These are phyloP conservation scores for Kodamaea jinghongensis DNA, from an alignment of 805 yeast species.

Conservation along the genomic window DNA sequence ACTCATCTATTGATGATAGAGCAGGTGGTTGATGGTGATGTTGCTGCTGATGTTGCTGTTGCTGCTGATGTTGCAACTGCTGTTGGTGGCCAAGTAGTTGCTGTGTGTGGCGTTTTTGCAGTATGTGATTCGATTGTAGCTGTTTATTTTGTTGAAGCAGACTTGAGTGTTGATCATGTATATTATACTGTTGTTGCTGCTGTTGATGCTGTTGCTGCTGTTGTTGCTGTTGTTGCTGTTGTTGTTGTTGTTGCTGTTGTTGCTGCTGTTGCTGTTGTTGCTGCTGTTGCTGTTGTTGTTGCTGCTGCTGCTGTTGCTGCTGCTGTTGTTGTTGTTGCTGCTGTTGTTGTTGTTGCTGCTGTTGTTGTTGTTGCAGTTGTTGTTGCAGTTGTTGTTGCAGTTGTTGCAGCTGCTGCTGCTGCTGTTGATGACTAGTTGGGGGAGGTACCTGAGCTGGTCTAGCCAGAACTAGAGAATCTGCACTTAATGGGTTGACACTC, in stretches of 20 bases:
- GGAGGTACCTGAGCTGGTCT: conserved; percentile 1
- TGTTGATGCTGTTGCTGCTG: conserved; percentile 1
- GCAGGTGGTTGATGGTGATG: conserved; percentile 9
- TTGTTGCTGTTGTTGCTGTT: background rate
- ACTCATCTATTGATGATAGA: conserved; percentile 13
- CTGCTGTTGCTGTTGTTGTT: background rate
- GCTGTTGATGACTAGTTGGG: too few species aligned
- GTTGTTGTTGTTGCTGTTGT: background rate
- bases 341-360: too few species aligned
- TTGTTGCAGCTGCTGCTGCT: conserved; percentile 7
- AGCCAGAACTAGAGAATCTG: conserved; percentile 7
- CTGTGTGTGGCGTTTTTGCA: conserved; percentile 1
- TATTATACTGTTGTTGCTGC: background rate
- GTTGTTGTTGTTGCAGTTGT: background rate
- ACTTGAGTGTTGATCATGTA: too few species aligned
- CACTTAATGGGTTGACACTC: conserved; percentile 3
- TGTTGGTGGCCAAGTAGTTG: background rate
- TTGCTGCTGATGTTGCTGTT: conserved; percentile 8
- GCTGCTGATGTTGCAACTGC: conserved; percentile 2
- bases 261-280: conserved; percentile 1
- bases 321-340: background rate
- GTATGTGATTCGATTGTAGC: background rate
- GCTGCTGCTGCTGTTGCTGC: background rate
- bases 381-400: background rate
- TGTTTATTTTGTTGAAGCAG: conserved; percentile 2